phyloP scores from a whole-genome alignment of 2,329 filamentous ascomycete species.

The Fusarium sp. region DNA sequence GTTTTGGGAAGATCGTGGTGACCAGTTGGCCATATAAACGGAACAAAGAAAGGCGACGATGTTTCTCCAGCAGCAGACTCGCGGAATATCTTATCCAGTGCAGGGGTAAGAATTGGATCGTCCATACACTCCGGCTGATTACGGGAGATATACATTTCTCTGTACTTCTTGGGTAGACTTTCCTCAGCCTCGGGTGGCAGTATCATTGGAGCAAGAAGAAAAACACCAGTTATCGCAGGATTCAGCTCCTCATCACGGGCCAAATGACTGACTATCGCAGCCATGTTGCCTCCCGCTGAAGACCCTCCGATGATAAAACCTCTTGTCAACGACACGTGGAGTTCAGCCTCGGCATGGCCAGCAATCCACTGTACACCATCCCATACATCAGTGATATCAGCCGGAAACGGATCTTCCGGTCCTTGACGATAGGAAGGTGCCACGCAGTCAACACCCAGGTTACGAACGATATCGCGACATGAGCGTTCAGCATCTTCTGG shows the following conservation, averaged over 20 bases:
- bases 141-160: not conserved
- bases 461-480: not conserved
- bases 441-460: not conserved
- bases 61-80: not conserved
- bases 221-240: not conserved
- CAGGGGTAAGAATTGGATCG: not conserved
- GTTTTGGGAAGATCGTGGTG: not conserved
- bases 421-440: not conserved
- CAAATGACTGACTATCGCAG: not conserved
- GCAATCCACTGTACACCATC: conserved; percentile 1
- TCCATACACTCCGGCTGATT: not conserved
- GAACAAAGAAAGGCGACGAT: not conserved
- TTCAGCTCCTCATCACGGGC: not conserved
- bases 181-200: not conserved
- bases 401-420: not conserved
- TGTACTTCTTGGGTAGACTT: not conserved
- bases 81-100: not conserved
- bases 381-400: not conserved
- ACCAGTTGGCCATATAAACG: not conserved
- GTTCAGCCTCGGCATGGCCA: not conserved
- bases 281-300: conserved; percentile 3
- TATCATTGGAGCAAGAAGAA: conserved; percentile 2
- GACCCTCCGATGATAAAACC: not conserved
- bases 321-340: not conserved
- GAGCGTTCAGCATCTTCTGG: not conserved